Conservation (phyloP, 768 basidiomycete genomes). For the Hemileccinum impolitum region DNA sequence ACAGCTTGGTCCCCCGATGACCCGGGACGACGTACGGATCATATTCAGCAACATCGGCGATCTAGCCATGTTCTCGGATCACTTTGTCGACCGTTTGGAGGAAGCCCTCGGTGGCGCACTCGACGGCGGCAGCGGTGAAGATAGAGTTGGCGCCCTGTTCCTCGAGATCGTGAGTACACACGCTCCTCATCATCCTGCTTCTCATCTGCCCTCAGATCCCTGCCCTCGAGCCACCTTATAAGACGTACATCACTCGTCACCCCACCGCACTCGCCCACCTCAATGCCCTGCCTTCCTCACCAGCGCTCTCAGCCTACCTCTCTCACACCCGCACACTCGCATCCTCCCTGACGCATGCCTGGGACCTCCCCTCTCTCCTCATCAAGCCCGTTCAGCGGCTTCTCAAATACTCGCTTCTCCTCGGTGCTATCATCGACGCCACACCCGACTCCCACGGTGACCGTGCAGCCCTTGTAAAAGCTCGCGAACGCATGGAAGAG, state of each 20-base stretch:
- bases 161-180: constrained; percentile 56
- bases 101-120: constrained; percentile 59
- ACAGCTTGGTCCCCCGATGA: constrained; percentile 58
- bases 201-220: constrained; percentile 48
- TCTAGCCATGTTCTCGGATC: constrained; percentile 68
- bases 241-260: constrained; percentile 78
- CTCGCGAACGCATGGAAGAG: constrained; percentile 54
- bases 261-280: constrained; percentile 71
- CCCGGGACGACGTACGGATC: constrained; percentile 60
- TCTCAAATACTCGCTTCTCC: constrained; percentile 89
- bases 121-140: constrained; percentile 64
- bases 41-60: constrained; percentile 79
- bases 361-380: constrained; percentile 90
- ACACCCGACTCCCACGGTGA: constrained; percentile 70
- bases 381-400: constrained; percentile 98
- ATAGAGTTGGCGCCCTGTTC: constrained; percentile 68
- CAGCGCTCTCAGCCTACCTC: constrained; percentile 60
- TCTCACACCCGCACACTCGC: constrained; percentile 63
- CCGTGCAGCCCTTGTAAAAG: constrained; percentile 36
- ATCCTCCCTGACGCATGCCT: constrained; percentile 74
- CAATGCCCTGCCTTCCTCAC: constrained; percentile 38
- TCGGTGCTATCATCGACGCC: constrained; percentile 70
- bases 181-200: neutral
- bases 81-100: constrained; percentile 62
- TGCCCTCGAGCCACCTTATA: constrained; percentile 68